These are phyloP conservation scores for Penicillium italicum DNA, from an alignment of 2,329 filamentous ascomycete genomes.

Conservation along the genomic window DNA sequence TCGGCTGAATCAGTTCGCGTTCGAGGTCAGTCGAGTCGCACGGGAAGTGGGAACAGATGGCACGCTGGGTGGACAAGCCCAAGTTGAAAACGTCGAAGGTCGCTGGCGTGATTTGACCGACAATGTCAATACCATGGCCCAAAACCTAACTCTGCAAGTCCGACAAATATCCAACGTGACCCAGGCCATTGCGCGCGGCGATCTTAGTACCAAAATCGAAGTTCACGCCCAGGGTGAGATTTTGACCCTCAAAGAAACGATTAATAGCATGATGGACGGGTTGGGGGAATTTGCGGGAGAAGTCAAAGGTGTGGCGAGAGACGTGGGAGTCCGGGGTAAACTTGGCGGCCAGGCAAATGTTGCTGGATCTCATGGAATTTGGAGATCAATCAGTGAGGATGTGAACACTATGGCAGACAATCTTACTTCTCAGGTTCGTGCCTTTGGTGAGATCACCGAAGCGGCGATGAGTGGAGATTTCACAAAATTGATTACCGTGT, in stretches of 20 bases:
- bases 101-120: slow-evolving; percentile 62
- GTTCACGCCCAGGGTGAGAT: slow-evolving; percentile 92
- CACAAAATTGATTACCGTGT: slow-evolving; percentile 88
- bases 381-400: slow-evolving; percentile 95
- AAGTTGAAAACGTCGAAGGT: slow-evolving; percentile 59
- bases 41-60: slow-evolving; percentile 60
- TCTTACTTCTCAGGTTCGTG: slow-evolving; percentile 87
- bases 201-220: slow-evolving; percentile 91
- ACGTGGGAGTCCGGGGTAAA: slow-evolving; percentile 92
- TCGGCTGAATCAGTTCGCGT: slow-evolving; percentile 57
- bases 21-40: slow-evolving; percentile 60
- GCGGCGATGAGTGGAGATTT: slow-evolving; percentile 92
- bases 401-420: slow-evolving; percentile 86
- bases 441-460: slow-evolving; percentile 93
- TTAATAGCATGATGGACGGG: slow-evolving; percentile 95
- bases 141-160: slow-evolving; percentile 62
- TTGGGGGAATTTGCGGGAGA: slow-evolving; percentile 91
- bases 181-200: slow-evolving; percentile 85
- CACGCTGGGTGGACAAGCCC: slow-evolving; percentile 57
- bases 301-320: slow-evolving; percentile 85
- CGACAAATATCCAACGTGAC: slow-evolving; percentile 87
- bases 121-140: slow-evolving; percentile 62
- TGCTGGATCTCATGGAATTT: slow-evolving; percentile 80
- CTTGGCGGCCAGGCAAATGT: slow-evolving; percentile 97
- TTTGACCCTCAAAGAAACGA: slow-evolving; percentile 83